Conservation (phyloP, 2,329 filamentous ascomycete species). For the Pyrenochaeta sp. region DNA sequence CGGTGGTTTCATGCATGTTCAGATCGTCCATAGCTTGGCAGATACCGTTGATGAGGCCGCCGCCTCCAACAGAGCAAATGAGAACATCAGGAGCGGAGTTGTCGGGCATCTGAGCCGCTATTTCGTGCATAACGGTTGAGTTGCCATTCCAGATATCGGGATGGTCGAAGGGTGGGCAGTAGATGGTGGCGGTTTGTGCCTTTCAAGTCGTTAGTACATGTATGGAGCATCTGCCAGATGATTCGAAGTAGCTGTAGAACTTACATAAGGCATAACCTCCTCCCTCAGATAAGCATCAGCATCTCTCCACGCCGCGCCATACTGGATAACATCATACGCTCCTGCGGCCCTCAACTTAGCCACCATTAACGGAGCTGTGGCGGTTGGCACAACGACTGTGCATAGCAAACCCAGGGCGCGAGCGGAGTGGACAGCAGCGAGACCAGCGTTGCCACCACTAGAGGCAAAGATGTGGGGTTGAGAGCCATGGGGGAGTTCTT, state of each 20-base stretch:
- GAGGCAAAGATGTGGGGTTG: slow-evolving; percentile 77
- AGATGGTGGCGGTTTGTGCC: slow-evolving; percentile 59
- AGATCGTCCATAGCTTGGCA: slow-evolving; percentile 70
- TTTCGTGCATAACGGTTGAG: slow-evolving; percentile 65
- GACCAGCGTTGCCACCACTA: slow-evolving; percentile 83
- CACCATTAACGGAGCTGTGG: slow-evolving; percentile 74
- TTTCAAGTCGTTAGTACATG: neutral
- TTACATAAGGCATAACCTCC: slow-evolving; percentile 59
- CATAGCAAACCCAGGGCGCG: slow-evolving; percentile 68
- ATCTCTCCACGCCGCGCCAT: slow-evolving; percentile 73
- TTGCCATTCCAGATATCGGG: slow-evolving; percentile 73
- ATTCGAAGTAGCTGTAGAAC: slow-evolving; percentile 7
- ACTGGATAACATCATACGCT: slow-evolving; percentile 70
- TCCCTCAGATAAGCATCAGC: slow-evolving; percentile 73
- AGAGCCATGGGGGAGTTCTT: slow-evolving; percentile 44
- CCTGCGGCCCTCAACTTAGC: slow-evolving; percentile 74
- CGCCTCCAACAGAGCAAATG: slow-evolving; percentile 81
- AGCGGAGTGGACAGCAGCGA: slow-evolving; percentile 80
- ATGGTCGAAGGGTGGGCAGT: slow-evolving; percentile 76
- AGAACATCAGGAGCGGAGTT: slow-evolving; percentile 69
- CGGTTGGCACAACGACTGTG: slow-evolving; percentile 77
- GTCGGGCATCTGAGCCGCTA: slow-evolving; percentile 52
- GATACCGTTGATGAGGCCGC: slow-evolving; percentile 80
- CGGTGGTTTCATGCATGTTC: slow-evolving; percentile 45
- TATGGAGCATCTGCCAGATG: too few species aligned